A percentile compares a stretch with the other conserved stretches of the same genome.
These are phyloP conservation scores for Mortierella claussenii DNA, from an alignment of 192 early-diverging fungal genomes.

Conservation along the genomic window DNA sequence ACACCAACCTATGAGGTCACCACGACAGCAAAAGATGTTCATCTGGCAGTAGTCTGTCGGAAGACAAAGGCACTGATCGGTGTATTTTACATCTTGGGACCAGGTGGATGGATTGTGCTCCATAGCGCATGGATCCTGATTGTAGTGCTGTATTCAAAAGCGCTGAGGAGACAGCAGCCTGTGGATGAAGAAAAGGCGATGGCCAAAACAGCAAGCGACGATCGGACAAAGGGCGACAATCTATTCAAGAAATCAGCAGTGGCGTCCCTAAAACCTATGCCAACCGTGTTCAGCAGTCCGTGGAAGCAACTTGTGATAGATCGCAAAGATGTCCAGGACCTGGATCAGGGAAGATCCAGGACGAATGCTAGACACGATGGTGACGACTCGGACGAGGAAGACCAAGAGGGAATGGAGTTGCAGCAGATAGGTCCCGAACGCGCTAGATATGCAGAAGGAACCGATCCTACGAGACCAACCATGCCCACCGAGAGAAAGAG, in stretches of 20 bases:
- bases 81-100: slow-evolving; percentile 26
- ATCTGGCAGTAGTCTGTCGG: slow-evolving; percentile 7
- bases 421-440: background rate
- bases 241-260: background rate
- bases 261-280: too few relatives aligned
- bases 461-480: slow-evolving; percentile 6
- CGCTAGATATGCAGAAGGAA: background rate
- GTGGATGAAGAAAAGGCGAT: slow-evolving; percentile 12
- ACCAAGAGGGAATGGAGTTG: background rate
- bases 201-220: background rate
- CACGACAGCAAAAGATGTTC: too few relatives aligned
- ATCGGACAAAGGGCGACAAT: background rate
- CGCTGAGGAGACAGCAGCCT: slow-evolving; percentile 15
- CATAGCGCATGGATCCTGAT: slow-evolving; percentile 38
- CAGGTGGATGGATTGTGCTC: slow-evolving; percentile 42
- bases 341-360: background rate
- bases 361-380: background rate
- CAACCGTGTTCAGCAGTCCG: too few relatives aligned
- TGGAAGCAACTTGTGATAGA: too few relatives aligned
- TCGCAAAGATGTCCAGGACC: background rate
- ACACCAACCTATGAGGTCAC: background rate
- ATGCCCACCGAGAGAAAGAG: slow-evolving; percentile 36
- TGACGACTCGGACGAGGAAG: slow-evolving; percentile 1
- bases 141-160: slow-evolving; percentile 39
- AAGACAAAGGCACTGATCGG: slow-evolving; percentile 8